phyloP scores from a whole-genome alignment of 257 asterid genomes.

The Solanum etuberosum region DNA sequence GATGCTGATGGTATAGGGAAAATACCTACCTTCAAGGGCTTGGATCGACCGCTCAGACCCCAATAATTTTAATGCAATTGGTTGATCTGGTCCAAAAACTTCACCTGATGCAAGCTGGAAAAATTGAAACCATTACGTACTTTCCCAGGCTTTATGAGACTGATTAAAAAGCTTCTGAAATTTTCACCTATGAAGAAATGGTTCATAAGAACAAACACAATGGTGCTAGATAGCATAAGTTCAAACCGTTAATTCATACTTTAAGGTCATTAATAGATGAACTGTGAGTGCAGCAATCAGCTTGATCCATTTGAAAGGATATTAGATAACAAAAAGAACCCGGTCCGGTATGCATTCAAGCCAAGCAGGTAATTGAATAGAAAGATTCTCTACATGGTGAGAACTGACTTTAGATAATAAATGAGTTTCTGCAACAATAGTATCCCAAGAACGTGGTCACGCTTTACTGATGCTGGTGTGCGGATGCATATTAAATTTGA shows the following conservation, averaged over 20 bases:
- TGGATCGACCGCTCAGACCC: conserved; percentile 84
- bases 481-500: neutral
- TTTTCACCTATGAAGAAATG: neutral
- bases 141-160: neutral
- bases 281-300: neutral
- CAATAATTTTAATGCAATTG: conserved; percentile 69
- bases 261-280: neutral
- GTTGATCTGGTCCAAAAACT: conserved; percentile 88
- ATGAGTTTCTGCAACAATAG: neutral
- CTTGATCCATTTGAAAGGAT: neutral
- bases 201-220: neutral
- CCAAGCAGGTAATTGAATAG: neutral
- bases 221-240: neutral
- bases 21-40: conserved; percentile 73
- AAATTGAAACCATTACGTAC: neutral
- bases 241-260: neutral
- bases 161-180: neutral
- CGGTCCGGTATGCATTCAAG: neutral
- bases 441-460: neutral
- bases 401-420: neutral
- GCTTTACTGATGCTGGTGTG: neutral
- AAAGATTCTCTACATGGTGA: neutral
- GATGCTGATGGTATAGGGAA: neutral
- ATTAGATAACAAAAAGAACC: neutral
- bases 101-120: conserved; percentile 76